Evolutionary conservation across 345 rosid species (phyloP), one percentile per base, ranked within the genome.

Genomic region (Cardiospermum halicacabum): DNA sequence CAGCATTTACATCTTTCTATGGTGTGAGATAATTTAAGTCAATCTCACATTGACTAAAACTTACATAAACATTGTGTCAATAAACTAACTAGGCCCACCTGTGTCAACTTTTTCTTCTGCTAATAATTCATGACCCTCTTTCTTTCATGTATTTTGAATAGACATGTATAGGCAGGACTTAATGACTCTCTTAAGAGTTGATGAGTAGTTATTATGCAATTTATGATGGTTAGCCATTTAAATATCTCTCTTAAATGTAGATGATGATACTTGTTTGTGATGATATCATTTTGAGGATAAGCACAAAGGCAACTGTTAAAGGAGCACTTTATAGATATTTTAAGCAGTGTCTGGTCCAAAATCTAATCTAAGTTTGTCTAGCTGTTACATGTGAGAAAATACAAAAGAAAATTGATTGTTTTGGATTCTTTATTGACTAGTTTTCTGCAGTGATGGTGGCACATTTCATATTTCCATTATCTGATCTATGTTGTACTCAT

Each of bases 331-430:
- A 21, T 49, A 21, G 2, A 5, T 49, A 42, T 24, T 26, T n/a
- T 27, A 42, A n/a, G 0, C 9, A 37, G 22, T 13, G 1, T 4
- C 32, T 40, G 63, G 51, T 40, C 64, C 64, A 34, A 34, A 34
- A 42, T 60, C 2, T 40, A 13, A 11, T 26, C 24, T 30, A 58
- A 16, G n/a, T 26, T 49, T 15, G 53, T 51, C 16, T 30, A n/a
- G 10, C 64, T 3, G 42, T 60, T 19, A 27, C 55, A 47, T 13
- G 65, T 62, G 65, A 34, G n/a, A 47, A 60, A 30, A 62, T 19
- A 62, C 45, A 45, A 19, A 19, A 30, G 42, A n/a, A n/a, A n/a
- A n/a, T 8, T 60, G 19, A 26, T 26, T 62, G 19, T 4, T 7
- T n/a, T n/a, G n/a, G n/a, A n/a, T n/a, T n/a, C n/a, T n/a, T n/a